A percentile compares a stretch with the other conserved stretches of the same genome.
Conservation (phyloP, 306 rosid species). For the Abrus pulchellus region DNA sequence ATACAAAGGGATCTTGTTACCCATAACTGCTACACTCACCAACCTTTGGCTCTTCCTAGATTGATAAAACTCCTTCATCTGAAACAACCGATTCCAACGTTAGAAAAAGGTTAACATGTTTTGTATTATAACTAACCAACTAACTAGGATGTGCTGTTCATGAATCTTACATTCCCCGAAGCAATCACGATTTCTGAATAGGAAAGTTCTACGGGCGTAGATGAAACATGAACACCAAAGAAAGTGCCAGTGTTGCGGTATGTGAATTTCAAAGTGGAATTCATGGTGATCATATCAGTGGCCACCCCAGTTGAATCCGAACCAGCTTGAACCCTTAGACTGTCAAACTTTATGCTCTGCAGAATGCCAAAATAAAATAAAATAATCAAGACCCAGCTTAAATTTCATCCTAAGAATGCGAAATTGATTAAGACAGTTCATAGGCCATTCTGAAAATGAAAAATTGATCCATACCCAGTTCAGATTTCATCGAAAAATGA, state of each 20-base stretch:
- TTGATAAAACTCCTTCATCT: slow-evolving; percentile 76
- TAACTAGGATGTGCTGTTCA: neutral
- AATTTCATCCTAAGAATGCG: neutral
- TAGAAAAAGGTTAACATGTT: slow-evolving; percentile 2
- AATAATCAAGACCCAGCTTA: slow-evolving; percentile 15
- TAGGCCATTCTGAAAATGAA: neutral
- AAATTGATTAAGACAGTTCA: neutral
- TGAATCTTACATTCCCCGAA: slow-evolving; percentile 72
- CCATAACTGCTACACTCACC: slow-evolving; percentile 64
- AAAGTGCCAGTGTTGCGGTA: slow-evolving; percentile 90
- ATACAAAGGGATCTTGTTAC: slow-evolving; percentile 76
- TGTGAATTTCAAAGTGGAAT: slow-evolving; percentile 78
- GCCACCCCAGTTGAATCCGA: slow-evolving; percentile 87
- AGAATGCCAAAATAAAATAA: neutral
- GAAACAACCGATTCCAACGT: slow-evolving; percentile 42
- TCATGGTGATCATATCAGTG: slow-evolving; percentile 88
- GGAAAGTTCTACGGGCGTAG: slow-evolving; percentile 78
- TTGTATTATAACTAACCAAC: neutral
- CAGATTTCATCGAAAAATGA: neutral
- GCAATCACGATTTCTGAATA: slow-evolving; percentile 74
- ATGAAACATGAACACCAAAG: slow-evolving; percentile 82
- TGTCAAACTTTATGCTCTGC: slow-evolving; percentile 82
- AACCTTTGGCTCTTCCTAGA: slow-evolving; percentile 77
- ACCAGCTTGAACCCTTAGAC: slow-evolving; percentile 84
- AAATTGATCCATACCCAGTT: neutral